Base-by-base conservation (phyloP, 768 basidiomycete species). In the Lactarius hatsudake region DNA sequence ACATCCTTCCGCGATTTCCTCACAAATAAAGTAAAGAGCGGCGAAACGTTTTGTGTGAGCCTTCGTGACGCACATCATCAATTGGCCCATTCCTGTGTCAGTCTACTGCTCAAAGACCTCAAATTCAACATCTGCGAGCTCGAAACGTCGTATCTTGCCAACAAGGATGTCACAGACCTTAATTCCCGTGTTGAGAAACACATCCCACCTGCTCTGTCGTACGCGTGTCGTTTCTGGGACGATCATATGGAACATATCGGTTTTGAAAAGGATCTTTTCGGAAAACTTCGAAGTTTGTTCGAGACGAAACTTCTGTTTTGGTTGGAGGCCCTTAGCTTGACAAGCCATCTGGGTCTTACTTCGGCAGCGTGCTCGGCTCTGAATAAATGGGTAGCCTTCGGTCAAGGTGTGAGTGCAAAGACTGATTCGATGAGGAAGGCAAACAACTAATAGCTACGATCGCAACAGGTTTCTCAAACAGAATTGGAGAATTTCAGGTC, bases 191-290 rank as follows among this genome's bases (percentile, higher is more conserved):
- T 61, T 10, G 1, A 4, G 0, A 1, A 43, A 61, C 5, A 34
- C 40, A 61, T 61, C 28, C 42, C 38, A 42, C n/a, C 40, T 20
- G 20, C 42, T 18, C 26, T 61, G 7, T 28, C 4, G 28, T 61
- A 61, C 26, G 60, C 60, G 17, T 61, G 60, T 38, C 30, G n/a
- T 30, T 61, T 30, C 42, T 61, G 60, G 60, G 60, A 26, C 18
- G 40, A 48, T 20, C 60, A 61, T 48, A 7, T 61, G 20, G 2
- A 30, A 42, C 40, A 23, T n/a, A 30, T 30, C 10, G 7, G 36
- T 9, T 61, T 61, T 4, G 28, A 61, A 23, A 4, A 5, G 1
- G 4, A 61, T 18, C 15, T 61, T 5, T 61, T 43, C 26, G 26
- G 7, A 36, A 42, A 43, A 43, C 28, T 43, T 12, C 60, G 45